Evolutionary conservation across 495 filamentous ascomycete genomes (phyloP).

Genomic region (Monascus purpureus): DNA sequence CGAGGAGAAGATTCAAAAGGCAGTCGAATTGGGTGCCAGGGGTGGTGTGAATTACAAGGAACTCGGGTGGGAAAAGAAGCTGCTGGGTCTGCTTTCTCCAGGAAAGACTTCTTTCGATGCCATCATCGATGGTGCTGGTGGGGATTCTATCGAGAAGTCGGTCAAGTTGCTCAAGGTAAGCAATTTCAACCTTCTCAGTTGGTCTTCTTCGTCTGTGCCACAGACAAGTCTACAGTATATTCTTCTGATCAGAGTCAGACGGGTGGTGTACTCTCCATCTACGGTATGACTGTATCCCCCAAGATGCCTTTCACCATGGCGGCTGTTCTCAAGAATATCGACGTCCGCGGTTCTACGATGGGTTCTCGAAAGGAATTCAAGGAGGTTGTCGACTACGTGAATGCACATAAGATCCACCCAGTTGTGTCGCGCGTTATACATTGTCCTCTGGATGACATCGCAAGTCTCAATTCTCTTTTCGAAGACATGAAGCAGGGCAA

Average conservation of each 20-base stretch:
- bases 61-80: slow-evolving; percentile 53
- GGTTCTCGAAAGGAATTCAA: slow-evolving; percentile 60
- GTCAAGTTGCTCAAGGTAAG: slow-evolving; percentile 42
- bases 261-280: slow-evolving; percentile 54
- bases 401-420: slow-evolving; percentile 45
- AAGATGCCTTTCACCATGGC: slow-evolving; percentile 58
- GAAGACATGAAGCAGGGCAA: slow-evolving; percentile 60
- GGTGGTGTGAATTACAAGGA: slow-evolving; percentile 58
- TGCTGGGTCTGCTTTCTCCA: slow-evolving; percentile 39
- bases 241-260: slow-evolving; percentile 11
- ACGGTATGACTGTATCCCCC: slow-evolving; percentile 67
- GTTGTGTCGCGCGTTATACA: slow-evolving; percentile 48
- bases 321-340: slow-evolving; percentile 63
- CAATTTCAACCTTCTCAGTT: too few relatives aligned
- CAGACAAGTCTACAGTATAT: background rate
- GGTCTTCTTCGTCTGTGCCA: too few relatives aligned
- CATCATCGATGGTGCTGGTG: slow-evolving; percentile 66
- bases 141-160: slow-evolving; percentile 48
- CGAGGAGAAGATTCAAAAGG: slow-evolving; percentile 49
- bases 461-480: slow-evolving; percentile 53
- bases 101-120: slow-evolving; percentile 48
- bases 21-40: slow-evolving; percentile 48
- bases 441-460: slow-evolving; percentile 46
- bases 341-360: slow-evolving; percentile 60
- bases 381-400: slow-evolving; percentile 66